Evolutionary conservation across 1,284 basidiomycete species (phyloP).

Genomic region (Puccinia coronata): DNA sequence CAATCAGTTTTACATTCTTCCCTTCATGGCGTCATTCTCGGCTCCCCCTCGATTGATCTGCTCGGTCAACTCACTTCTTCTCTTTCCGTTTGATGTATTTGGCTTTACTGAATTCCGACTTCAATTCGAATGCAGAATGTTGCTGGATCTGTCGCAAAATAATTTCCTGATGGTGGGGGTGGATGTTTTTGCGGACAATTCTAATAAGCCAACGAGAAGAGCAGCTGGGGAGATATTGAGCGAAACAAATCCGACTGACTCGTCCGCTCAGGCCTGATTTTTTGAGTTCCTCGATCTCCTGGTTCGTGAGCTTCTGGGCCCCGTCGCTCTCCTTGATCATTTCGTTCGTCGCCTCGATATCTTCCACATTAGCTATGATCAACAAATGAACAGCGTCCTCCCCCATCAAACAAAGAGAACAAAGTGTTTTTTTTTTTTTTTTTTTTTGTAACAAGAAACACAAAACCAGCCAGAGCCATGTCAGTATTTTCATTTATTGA

Average conservation of each 20-base stretch:
- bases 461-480: not conserved
- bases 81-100: constrained; percentile 94
- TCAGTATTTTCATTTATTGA: not conserved
- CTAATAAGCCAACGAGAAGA: not conserved
- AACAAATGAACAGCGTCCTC: not conserved
- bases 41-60: too few relatives aligned
- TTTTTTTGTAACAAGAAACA: not conserved
- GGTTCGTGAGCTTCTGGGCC: constrained; percentile 56
- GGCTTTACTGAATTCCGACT: constrained; percentile 95
- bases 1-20: not conserved
- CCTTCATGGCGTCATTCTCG: not conserved
- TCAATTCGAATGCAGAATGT: constrained; percentile 83
- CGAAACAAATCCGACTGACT: not conserved
- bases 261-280: constrained; percentile 56
- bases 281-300: constrained; percentile 58
- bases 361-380: constrained; percentile 51
- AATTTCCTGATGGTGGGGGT: constrained; percentile 67
- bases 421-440: too few relatives aligned
- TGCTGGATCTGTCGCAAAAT: constrained; percentile 87
- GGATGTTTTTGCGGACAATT: not conserved
- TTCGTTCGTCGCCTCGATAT: constrained; percentile 58
- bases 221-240: too few relatives aligned
- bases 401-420: not conserved
- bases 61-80: constrained; percentile 67
- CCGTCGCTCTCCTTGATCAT: constrained; percentile 58